Evolutionary conservation across 768 basidiomycete genomes (phyloP).

Genomic region (Pisolithus marmoratus): DNA sequence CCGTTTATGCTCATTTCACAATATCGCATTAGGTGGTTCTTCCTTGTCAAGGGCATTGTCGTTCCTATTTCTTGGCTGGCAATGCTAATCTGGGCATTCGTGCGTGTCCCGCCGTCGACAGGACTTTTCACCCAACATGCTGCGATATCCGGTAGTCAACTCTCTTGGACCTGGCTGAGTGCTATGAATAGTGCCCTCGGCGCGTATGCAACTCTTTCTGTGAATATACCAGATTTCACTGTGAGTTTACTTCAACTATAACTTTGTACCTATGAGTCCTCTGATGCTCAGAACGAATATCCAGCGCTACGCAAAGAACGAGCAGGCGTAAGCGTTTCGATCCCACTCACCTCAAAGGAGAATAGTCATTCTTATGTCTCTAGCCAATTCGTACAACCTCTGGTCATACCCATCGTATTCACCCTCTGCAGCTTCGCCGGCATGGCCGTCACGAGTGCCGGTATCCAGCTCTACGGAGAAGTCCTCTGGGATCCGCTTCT

Average conservation of each 20-base stretch:
- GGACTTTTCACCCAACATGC: slow-evolving; percentile 56
- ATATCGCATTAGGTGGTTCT: slow-evolving; percentile 72
- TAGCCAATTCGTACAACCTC: slow-evolving; percentile 68
- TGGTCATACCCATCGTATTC: slow-evolving; percentile 77
- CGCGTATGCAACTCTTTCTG: slow-evolving; percentile 62
- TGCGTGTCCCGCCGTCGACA: slow-evolving; percentile 52
- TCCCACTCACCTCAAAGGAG: not conserved
- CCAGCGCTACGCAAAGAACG: slow-evolving; percentile 68
- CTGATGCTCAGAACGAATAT: slow-evolving; percentile 1
- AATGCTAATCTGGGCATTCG: slow-evolving; percentile 76
- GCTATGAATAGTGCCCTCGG: slow-evolving; percentile 76
- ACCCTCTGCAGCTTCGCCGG: slow-evolving; percentile 74
- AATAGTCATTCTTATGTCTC: not conserved
- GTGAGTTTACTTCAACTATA: slow-evolving; percentile 15
- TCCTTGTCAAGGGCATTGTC: slow-evolving; percentile 59
- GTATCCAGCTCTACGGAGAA: slow-evolving; percentile 62
- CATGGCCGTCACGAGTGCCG: slow-evolving; percentile 75
- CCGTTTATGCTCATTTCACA: slow-evolving; percentile 75
- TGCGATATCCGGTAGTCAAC: slow-evolving; percentile 45
- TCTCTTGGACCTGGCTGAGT: slow-evolving; percentile 73
- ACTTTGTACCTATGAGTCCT: not conserved
- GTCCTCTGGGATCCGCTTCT: slow-evolving; percentile 71
- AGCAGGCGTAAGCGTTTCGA: slow-evolving; percentile 44
- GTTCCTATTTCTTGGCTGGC: slow-evolving; percentile 63
- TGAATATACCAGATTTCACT: slow-evolving; percentile 87